phyloP scores from a whole-genome alignment of 176 grass and related monocot genomes.

The Carex kokanica region DNA sequence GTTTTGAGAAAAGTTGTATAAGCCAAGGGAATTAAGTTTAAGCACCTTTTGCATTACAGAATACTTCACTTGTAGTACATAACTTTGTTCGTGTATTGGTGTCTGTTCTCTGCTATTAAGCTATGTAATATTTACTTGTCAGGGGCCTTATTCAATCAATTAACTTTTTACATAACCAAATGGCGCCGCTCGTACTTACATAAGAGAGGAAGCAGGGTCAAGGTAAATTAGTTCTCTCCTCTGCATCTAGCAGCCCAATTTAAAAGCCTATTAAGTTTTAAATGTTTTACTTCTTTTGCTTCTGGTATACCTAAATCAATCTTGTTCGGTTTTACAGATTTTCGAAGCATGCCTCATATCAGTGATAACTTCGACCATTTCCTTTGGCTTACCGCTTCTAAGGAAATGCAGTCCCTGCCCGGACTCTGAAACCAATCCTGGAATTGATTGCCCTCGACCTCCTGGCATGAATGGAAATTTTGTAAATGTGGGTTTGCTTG shows the following conservation, averaged over 20 bases:
- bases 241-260: not conserved
- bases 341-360: conserved; percentile 97
- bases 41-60: not conserved
- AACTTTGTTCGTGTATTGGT: not conserved
- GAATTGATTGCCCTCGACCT: conserved; percentile 90
- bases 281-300: not conserved
- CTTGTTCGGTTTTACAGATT: conserved; percentile 48
- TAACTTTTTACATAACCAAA: conserved; percentile 90
- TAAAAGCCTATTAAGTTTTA: not conserved
- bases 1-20: not conserved
- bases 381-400: conserved; percentile 83
- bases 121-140: conserved; percentile 24
- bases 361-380: conserved; percentile 74
- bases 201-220: conserved; percentile 83
- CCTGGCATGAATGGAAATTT: conserved; percentile 99
- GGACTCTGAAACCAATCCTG: conserved; percentile 63
- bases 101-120: not conserved
- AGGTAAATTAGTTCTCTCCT: conserved; percentile 42
- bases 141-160: conserved; percentile 98
- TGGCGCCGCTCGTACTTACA: conserved; percentile 86
- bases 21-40: not conserved
- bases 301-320: conserved; percentile 2
- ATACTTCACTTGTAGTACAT: not conserved
- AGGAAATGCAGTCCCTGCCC: conserved; percentile 91
- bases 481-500: conserved; percentile 66